Evolutionary conservation across 176 grass and related monocot species (phyloP), one percentile per base, ranked within the genome.

Genomic region (Hyparrhenia diplandra): DNA sequence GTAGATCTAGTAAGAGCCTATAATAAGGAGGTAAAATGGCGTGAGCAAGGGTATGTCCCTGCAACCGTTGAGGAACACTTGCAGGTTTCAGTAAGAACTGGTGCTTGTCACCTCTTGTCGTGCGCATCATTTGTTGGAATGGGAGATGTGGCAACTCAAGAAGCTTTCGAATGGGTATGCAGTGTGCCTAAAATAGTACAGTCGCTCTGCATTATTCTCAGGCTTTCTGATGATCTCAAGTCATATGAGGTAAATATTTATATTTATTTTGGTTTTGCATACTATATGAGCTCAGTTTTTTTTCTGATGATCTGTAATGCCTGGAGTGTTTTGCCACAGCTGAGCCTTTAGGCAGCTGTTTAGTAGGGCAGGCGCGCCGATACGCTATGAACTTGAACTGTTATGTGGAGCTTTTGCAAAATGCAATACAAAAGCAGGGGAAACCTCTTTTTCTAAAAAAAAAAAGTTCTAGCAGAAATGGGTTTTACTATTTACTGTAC

Each of bases 1-100:
- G n/a, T n/a, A n/a, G n/a, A n/a, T n/a, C n/a, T n/a, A n/a, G n/a
- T 77, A 5, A 77, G 58, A 77, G 75, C 24, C 4, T 77, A 77
- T 25, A 77, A 77, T 8, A 8, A 18, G 3, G 75, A 77, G 75
- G 75, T 64, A 0, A 17, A 77, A 63, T 30, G 23, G 75, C 37
- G 75, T 43, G 75, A 77, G 0, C 0, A 43, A 43, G 25, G 75
- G 2, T 77, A 77, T 18, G 0, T 77, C 10, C 58, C 75, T 2
- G 2, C 24, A 42, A 63, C 75, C 1, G 24, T 77, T 7, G 16
- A 63, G 2, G 75, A 77, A 21, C 75, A 63, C 58, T 27, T 77
- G 5, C 9, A 63, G 3, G 30, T 63, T 43, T 77, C 75, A 29
- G 9, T 11, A 63, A 77, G 75, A 29, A 77, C 4, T 7, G 58